Evolutionary conservation across 768 basidiomycete species (phyloP).

Genomic region (Suillus bovinus): DNA sequence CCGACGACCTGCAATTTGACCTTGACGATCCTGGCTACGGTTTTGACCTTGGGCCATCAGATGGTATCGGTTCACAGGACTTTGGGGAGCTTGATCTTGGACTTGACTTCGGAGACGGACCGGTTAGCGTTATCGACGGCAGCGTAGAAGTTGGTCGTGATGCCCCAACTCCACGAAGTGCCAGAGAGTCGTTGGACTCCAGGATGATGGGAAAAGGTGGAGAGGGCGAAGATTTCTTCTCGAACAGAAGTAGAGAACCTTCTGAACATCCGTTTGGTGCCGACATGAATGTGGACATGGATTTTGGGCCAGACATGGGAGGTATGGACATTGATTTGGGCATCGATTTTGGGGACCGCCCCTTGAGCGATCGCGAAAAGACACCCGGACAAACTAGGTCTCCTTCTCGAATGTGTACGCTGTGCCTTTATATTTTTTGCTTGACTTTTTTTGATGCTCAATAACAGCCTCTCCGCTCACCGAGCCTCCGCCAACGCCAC

Average conservation of each 20-base stretch:
- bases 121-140: slow-evolving; percentile 36
- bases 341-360: slow-evolving; percentile 66
- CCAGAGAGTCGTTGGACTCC: slow-evolving; percentile 61
- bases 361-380: slow-evolving; percentile 45
- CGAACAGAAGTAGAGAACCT: slow-evolving; percentile 58
- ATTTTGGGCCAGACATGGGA: slow-evolving; percentile 50
- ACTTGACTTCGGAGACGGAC: slow-evolving; percentile 72
- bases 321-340: slow-evolving; percentile 67
- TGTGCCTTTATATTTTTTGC: neutral
- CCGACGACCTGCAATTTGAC: slow-evolving; percentile 72
- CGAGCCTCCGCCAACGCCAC: slow-evolving; percentile 77
- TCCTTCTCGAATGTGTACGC: slow-evolving; percentile 70
- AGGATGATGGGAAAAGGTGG: slow-evolving; percentile 53
- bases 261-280: slow-evolving; percentile 67
- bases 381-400: slow-evolving; percentile 61
- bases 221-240: slow-evolving; percentile 64
- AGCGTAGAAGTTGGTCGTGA: slow-evolving; percentile 82
- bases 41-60: slow-evolving; percentile 78
- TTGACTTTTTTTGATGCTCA: slow-evolving; percentile 12
- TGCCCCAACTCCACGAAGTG: slow-evolving; percentile 45
- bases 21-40: slow-evolving; percentile 57
- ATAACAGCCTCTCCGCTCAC: slow-evolving; percentile 71
- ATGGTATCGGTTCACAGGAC: slow-evolving; percentile 87
- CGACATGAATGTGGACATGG: slow-evolving; percentile 52
- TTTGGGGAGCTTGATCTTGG: slow-evolving; percentile 73